A percentile compares a stretch with the other conserved stretches of the same genome.
Evolutionary conservation across 2,329 filamentous ascomycete species (phyloP).

Genomic region (Ophiobolus disseminans): DNA sequence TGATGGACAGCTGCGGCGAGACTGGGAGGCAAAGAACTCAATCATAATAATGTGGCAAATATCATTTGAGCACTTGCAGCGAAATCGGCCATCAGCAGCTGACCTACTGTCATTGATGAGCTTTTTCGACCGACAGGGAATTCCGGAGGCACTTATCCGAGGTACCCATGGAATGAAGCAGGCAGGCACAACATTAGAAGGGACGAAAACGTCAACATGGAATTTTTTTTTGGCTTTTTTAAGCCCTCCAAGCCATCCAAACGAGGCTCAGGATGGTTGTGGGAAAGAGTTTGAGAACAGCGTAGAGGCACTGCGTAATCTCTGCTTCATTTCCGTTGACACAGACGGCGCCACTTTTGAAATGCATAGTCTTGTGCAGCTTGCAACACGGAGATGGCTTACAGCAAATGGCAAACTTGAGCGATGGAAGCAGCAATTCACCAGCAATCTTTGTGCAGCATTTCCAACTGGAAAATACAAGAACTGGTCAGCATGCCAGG

Average conservation of each 20-base stretch:
- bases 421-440: conserved; percentile 12
- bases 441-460: conserved; percentile 8
- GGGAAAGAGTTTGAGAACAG: conserved; percentile 14
- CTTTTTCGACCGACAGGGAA: conserved; percentile 54
- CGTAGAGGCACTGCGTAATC: conserved; percentile 9
- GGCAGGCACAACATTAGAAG: too few relatives aligned
- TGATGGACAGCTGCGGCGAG: too few relatives aligned
- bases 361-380: conserved; percentile 6
- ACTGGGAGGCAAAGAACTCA: too few relatives aligned
- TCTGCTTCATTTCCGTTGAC: conserved; percentile 13
- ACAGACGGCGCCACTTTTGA: not conserved
- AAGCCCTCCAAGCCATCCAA: too few relatives aligned
- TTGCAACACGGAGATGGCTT: conserved; percentile 11
- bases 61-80: conserved; percentile 43
- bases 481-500: conserved; percentile 15
- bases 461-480: conserved; percentile 15
- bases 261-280: too few relatives aligned
- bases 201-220: too few relatives aligned
- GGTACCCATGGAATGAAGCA: too few relatives aligned
- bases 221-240: too few relatives aligned
- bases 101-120: conserved; percentile 57
- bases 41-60: too few relatives aligned
- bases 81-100: conserved; percentile 38
- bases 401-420: conserved; percentile 8
- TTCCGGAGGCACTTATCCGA: conserved; percentile 45